These are phyloP conservation scores for Yamadazyma trypodendri DNA, from an alignment of 1,139 yeast genomes.

Conservation along the genomic window DNA sequence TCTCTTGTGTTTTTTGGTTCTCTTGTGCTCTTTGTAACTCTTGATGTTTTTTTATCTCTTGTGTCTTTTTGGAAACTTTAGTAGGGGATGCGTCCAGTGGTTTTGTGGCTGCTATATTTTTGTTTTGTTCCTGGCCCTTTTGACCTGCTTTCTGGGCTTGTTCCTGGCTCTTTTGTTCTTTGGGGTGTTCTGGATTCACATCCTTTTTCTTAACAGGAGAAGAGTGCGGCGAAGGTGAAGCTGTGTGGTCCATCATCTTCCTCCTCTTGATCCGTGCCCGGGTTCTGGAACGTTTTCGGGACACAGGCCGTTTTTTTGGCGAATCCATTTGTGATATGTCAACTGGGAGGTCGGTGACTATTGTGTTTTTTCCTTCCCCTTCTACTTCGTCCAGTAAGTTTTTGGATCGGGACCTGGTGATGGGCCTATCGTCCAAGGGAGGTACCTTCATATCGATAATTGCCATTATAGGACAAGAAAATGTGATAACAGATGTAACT, in stretches of 20 bases:
- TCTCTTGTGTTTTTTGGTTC: neutral
- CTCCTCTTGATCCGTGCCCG: constrained; percentile 1
- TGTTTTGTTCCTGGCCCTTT: too few species aligned
- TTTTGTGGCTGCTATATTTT: neutral
- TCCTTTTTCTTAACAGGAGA: neutral
- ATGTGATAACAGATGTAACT: neutral
- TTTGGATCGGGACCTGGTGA: constrained; percentile 6
- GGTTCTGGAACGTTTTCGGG: neutral
- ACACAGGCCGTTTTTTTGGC: neutral
- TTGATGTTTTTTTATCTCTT: constrained; percentile 1
- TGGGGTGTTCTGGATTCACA: neutral
- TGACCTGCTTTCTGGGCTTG: too few species aligned
- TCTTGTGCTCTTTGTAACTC: neutral
- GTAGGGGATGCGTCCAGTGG: neutral
- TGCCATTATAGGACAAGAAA: too few species aligned
- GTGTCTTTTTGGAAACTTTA: neutral
- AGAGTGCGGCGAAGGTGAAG: constrained; percentile 1
- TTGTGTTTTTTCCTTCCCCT: neutral
- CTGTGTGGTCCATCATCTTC: neutral
- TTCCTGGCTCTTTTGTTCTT: neutral
- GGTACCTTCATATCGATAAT: neutral
- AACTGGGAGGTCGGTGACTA: neutral
- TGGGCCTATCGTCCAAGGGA: constrained; percentile 7
- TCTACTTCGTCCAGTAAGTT: neutral
- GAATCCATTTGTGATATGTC: neutral